Percentiles rank a stretch among this genome's conserved stretches.
Evolutionary conservation across 257 asterid genomes (phyloP).

Genomic region (Solanum gandarillasii): DNA sequence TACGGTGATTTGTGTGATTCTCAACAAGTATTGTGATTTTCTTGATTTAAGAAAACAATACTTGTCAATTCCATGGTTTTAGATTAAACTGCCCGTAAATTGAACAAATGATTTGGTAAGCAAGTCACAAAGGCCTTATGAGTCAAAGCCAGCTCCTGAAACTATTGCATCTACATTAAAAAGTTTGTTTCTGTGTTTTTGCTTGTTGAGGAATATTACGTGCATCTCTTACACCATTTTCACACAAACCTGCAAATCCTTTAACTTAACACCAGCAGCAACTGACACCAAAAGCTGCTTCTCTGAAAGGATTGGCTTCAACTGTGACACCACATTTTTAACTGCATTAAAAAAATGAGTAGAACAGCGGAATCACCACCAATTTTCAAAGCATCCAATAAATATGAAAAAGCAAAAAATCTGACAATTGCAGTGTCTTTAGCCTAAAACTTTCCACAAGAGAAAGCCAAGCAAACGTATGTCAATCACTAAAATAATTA

Average conservation of each 20-base stretch:
- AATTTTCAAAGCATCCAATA: neutral
- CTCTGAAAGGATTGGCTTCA: constrained; percentile 58
- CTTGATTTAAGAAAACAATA: neutral
- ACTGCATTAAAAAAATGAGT: constrained; percentile 23
- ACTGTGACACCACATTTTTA: constrained; percentile 54
- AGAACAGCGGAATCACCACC: neutral
- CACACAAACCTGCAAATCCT: constrained; percentile 77
- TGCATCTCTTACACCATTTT: neutral
- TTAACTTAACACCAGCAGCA: constrained; percentile 84
- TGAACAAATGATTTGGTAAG: neutral
- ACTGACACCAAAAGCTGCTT: constrained; percentile 82
- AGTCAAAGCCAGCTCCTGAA: neutral
- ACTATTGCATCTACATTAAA: neutral
- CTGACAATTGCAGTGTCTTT: neutral
- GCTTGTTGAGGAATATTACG: neutral
- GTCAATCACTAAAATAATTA: neutral
- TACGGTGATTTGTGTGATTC: neutral
- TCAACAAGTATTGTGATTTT: neutral
- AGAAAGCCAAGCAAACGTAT: neutral
- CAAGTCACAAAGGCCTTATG: neutral
- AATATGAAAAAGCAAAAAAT: neutral
- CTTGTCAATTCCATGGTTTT: neutral
- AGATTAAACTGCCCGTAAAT: neutral
- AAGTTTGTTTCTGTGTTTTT: neutral
- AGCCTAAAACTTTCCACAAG: neutral